Conservation (phyloP, 2,329 filamentous ascomycete species). For the Helicocarpus griseus region DNA sequence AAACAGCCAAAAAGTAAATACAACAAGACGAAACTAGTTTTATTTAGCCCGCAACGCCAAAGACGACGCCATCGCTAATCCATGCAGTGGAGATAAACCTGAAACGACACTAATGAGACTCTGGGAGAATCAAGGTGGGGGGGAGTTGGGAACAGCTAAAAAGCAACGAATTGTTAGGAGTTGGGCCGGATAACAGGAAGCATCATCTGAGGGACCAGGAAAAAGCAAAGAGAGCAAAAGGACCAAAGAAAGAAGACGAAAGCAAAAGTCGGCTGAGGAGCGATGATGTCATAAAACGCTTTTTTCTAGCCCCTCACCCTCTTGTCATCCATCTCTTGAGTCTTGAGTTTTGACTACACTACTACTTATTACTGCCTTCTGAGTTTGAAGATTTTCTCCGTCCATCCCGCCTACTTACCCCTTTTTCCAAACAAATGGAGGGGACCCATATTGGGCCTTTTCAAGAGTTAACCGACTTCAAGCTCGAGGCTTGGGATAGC, state of each 20-base stretch:
- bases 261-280: background rate
- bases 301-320: too few species aligned
- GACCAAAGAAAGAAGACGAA: background rate
- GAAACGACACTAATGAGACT: constrained; percentile 5
- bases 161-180: background rate
- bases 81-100: background rate
- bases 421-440: background rate
- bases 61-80: background rate
- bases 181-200: background rate
- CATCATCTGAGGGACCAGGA: background rate
- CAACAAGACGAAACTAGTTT: background rate
- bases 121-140: background rate
- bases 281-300: background rate
- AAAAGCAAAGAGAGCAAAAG: background rate
- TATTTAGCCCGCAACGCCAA: background rate
- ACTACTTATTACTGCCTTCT: too few species aligned
- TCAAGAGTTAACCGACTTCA: background rate
- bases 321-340: too few species aligned
- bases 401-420: background rate
- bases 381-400: too few species aligned
- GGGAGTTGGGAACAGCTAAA: background rate
- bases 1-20: background rate
- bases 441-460: background rate
- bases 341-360: too few species aligned
- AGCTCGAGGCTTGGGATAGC: background rate